Evolutionary conservation across 805 yeast genomes (phyloP).

Genomic region (Pachysolen tannophilus): DNA sequence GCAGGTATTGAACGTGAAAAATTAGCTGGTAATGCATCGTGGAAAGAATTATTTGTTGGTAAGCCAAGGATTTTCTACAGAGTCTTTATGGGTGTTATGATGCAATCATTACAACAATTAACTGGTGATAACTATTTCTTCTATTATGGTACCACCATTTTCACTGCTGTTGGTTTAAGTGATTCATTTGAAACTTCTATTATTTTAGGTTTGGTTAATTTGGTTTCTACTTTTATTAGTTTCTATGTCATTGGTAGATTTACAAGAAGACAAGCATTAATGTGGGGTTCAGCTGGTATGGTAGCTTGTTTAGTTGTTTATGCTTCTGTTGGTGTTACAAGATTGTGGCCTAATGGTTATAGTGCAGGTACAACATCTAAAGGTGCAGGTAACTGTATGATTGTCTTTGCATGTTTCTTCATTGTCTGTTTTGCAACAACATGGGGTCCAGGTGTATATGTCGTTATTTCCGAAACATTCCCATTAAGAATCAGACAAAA

Average conservation of each 20-base stretch:
- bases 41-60: neutral
- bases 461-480: slow-evolving; percentile 37
- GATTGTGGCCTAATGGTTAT: slow-evolving; percentile 5
- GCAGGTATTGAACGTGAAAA: neutral
- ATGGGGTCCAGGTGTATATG: slow-evolving; percentile 48
- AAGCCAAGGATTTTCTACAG: slow-evolving; percentile 4
- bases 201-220: slow-evolving; percentile 4
- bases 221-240: slow-evolving; percentile 11
- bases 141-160: slow-evolving; percentile 35
- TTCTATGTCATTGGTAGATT: slow-evolving; percentile 17
- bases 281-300: slow-evolving; percentile 25
- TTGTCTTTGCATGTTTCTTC: slow-evolving; percentile 44
- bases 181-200: slow-evolving; percentile 14
- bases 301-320: neutral
- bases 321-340: neutral
- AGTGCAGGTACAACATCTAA: slow-evolving; percentile 6
- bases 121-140: slow-evolving; percentile 35
- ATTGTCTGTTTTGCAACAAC: slow-evolving; percentile 45
- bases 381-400: slow-evolving; percentile 46
- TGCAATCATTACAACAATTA: slow-evolving; percentile 30
- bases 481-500: slow-evolving; percentile 27
- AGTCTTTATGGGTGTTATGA: slow-evolving; percentile 2
- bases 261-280: slow-evolving; percentile 32
- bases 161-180: slow-evolving; percentile 24
- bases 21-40: neutral